phyloP scores from a whole-genome alignment of 108 stramenopile species.

The Aurantiochytrium sp. region DNA sequence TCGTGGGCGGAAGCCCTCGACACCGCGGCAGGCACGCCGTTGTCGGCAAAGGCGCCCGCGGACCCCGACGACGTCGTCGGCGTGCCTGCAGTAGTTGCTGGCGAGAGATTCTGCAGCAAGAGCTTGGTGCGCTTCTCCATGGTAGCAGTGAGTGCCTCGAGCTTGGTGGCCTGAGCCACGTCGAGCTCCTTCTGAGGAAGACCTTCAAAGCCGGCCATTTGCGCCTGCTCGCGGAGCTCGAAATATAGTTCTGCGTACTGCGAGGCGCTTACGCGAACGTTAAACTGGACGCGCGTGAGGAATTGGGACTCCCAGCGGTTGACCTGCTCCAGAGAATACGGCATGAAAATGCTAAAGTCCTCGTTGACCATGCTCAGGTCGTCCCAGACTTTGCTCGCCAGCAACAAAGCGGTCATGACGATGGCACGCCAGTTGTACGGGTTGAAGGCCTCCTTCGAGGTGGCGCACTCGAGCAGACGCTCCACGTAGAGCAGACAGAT shows the following conservation, averaged over 20 bases:
- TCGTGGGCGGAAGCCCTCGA: not conserved
- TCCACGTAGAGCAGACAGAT: slow-evolving; percentile 91
- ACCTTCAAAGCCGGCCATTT: not conserved
- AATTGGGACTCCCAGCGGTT: slow-evolving; percentile 76
- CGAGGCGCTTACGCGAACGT: not conserved
- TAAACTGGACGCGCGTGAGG: slow-evolving; percentile 13
- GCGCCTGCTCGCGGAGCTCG: slow-evolving; percentile 1
- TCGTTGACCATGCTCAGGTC: slow-evolving; percentile 93
- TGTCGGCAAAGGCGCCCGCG: too few species aligned
- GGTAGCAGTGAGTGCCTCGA: slow-evolving; percentile 9
- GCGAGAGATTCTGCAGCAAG: not conserved
- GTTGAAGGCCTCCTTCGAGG: not conserved
- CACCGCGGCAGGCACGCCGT: too few species aligned
- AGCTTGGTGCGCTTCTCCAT: slow-evolving; percentile 17
- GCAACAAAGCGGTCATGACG: slow-evolving; percentile 81
- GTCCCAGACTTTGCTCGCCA: slow-evolving; percentile 93
- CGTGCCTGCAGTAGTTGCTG: too few species aligned
- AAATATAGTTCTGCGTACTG: slow-evolving; percentile 2
- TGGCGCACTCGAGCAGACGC: slow-evolving; percentile 72
- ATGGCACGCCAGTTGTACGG: slow-evolving; percentile 79
- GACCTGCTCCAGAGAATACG: slow-evolving; percentile 75
- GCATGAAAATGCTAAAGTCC: slow-evolving; percentile 74
- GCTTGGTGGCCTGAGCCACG: not conserved
- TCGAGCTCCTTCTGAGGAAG: slow-evolving; percentile 19
- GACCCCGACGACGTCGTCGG: too few species aligned